Evolutionary conservation across 495 filamentous ascomycete species (phyloP).

Genomic region (Penicillium antarcticum): DNA sequence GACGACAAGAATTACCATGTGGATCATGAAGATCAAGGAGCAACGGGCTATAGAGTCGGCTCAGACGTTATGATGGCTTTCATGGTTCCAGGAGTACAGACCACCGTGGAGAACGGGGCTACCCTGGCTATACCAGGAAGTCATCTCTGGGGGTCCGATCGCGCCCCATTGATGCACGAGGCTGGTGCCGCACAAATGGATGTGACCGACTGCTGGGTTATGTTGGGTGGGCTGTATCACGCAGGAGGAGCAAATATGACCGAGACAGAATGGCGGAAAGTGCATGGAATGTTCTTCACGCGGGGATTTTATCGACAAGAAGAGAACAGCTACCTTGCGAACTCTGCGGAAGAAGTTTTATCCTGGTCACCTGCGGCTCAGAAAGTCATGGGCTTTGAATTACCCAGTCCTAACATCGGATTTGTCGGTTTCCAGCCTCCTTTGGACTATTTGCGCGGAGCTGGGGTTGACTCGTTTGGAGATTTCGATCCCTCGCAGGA

Average conservation of each 20-base stretch:
- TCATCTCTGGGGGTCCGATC: constrained; percentile 18
- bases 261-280: neutral
- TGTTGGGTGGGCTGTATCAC: constrained; percentile 20
- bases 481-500: constrained; percentile 14
- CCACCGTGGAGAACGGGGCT: constrained; percentile 29
- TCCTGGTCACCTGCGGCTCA: constrained; percentile 18
- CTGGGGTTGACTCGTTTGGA: constrained; percentile 10
- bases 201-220: constrained; percentile 18
- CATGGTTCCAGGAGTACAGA: constrained; percentile 34
- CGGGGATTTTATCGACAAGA: constrained; percentile 18
- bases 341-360: constrained; percentile 12
- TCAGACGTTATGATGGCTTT: constrained; percentile 9
- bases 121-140: constrained; percentile 16
- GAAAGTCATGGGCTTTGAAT: constrained; percentile 18
- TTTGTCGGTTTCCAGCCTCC: constrained; percentile 19
- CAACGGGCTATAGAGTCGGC: constrained; percentile 20
- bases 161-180: constrained; percentile 8
- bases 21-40: constrained; percentile 14
- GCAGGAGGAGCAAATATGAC: constrained; percentile 19
- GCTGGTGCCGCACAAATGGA: constrained; percentile 13
- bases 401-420: constrained; percentile 21
- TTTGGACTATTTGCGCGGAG: constrained; percentile 18
- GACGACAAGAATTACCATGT: constrained; percentile 32
- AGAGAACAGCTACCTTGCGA: constrained; percentile 18
- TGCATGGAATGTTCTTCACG: constrained; percentile 19